phyloP scores from a whole-genome alignment of 129 eudicot genomes.

The Glebionis coronaria region DNA sequence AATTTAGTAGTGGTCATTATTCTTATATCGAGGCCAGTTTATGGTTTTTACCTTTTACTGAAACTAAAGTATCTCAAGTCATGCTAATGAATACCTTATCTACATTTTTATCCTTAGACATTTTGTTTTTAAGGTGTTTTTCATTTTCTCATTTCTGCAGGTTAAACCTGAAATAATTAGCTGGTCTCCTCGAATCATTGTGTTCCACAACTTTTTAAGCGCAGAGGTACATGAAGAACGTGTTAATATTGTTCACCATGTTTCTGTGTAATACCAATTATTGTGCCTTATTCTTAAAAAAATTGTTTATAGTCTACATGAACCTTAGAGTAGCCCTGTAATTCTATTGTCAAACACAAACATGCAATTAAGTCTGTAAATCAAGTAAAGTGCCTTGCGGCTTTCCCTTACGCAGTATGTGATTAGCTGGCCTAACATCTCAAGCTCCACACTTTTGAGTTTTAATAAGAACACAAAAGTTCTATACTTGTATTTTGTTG shows the following conservation, averaged over 20 bases:
- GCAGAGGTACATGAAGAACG: slow-evolving; percentile 51
- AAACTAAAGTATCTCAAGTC: not conserved
- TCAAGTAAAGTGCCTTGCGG: too few relatives aligned
- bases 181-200: slow-evolving; percentile 85
- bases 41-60: not conserved
- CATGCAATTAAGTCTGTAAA: too few relatives aligned
- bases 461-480: not conserved
- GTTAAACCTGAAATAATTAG: slow-evolving; percentile 87
- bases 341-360: too few relatives aligned
- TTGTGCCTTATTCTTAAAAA: not conserved
- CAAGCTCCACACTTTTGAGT: slow-evolving; percentile 2
- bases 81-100: slow-evolving; percentile 4
- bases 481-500: not conserved
- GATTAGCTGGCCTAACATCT: too few relatives aligned
- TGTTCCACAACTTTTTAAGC: slow-evolving; percentile 80
- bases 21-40: not conserved
- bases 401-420: too few relatives aligned
- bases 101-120: slow-evolving; percentile 12
- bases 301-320: not conserved
- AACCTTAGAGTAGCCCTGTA: not conserved
- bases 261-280: slow-evolving; percentile 5
- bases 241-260: slow-evolving; percentile 3
- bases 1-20: not conserved
- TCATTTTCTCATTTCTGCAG: slow-evolving; percentile 37
- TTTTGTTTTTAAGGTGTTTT: not conserved